phyloP scores from a whole-genome alignment of 345 rosid genomes.

The Syzygium aromaticum region DNA sequence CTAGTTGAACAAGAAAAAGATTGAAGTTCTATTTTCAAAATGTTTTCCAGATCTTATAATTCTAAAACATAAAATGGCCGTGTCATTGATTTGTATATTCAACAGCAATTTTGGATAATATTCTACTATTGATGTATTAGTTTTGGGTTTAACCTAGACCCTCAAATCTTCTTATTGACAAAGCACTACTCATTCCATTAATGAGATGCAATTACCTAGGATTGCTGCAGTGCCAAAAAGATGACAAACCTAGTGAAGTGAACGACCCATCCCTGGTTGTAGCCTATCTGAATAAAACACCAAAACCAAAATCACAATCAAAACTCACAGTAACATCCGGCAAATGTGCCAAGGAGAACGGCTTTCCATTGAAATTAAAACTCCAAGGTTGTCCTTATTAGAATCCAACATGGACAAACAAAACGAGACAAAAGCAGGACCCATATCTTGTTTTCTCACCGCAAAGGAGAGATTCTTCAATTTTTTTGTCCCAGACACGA shows the following conservation, averaged over 20 bases:
- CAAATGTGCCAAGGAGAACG: neutral
- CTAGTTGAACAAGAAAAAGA: neutral
- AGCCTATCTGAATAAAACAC: neutral
- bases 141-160: neutral
- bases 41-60: neutral
- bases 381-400: neutral
- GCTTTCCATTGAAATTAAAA: neutral
- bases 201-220: neutral
- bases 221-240: neutral
- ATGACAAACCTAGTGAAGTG: neutral
- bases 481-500: too few species aligned
- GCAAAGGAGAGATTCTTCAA: too few species aligned
- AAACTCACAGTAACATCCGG: too few species aligned
- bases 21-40: fast-evolving
- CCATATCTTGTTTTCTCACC: too few species aligned
- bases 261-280: neutral
- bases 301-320: neutral
- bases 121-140: neutral
- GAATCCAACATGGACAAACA: too few species aligned
- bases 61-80: fast-evolving
- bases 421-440: too few species aligned
- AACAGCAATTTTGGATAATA: neutral
- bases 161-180: neutral
- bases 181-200: neutral
- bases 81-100: neutral